A percentile compares a stretch with the other conserved stretches of the same genome.
Evolutionary conservation across 805 yeast species (phyloP).

Genomic region (Candida tammaniensis): DNA sequence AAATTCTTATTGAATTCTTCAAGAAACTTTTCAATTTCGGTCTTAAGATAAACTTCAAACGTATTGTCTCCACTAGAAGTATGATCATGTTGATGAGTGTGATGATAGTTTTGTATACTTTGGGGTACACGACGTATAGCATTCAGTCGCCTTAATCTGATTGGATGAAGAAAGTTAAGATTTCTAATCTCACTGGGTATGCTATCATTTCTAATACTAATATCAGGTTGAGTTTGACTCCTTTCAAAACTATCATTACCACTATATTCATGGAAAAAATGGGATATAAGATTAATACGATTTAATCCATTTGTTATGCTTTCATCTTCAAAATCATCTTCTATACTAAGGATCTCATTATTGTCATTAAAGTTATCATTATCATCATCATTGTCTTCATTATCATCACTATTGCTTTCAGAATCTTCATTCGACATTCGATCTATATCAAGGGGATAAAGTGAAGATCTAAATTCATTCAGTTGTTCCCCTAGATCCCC

Average conservation of each 20-base stretch:
- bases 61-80: too few species aligned
- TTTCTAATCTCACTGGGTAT: slow-evolving; percentile 2
- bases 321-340: slow-evolving; percentile 12
- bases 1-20: slow-evolving; percentile 1
- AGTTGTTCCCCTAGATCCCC: too few species aligned
- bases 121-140: slow-evolving; percentile 5
- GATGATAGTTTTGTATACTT: not conserved
- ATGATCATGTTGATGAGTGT: not conserved
- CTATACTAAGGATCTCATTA: too few species aligned
- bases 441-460: too few species aligned
- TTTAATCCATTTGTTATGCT: slow-evolving; percentile 6
- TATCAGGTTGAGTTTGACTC: too few species aligned
- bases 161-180: not conserved
- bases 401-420: too few species aligned
- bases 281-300: slow-evolving; percentile 7
- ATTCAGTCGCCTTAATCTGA: slow-evolving; percentile 7
- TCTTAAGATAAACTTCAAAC: too few species aligned
- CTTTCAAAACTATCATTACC: too few species aligned
- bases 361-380: slow-evolving; percentile 16
- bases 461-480: too few species aligned
- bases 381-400: slow-evolving; percentile 15
- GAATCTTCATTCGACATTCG: too few species aligned
- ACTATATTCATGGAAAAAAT: slow-evolving; percentile 4
- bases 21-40: slow-evolving; percentile 2
- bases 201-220: not conserved